Conservation (phyloP, 1,284 basidiomycete species). For the Peniophora sp. region DNA sequence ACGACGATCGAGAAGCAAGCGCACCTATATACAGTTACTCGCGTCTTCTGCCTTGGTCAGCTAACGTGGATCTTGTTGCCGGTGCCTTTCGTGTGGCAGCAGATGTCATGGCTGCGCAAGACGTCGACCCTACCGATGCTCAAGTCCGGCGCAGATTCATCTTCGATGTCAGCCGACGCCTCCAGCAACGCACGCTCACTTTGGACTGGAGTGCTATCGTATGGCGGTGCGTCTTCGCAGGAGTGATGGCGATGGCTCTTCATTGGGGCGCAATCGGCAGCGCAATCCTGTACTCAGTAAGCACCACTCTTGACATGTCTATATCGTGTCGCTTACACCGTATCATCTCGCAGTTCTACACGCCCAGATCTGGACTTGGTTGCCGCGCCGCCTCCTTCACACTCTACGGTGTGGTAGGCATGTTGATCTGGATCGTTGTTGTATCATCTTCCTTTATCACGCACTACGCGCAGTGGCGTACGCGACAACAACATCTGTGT, state of each 20-base stretch:
- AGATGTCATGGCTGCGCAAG: neutral
- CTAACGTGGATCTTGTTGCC: neutral
- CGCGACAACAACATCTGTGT: no score
- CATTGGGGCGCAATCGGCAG: neutral
- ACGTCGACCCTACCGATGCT: no score
- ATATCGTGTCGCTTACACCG: neutral
- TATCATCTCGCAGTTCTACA: neutral
- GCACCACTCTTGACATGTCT: no score
- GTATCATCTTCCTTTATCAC: neutral
- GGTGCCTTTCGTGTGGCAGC: neutral
- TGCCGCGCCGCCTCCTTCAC: neutral
- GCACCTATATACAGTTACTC: neutral
- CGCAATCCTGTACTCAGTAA: neutral
- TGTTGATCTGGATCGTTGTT: neutral
- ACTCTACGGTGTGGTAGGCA: neutral
- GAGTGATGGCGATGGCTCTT: neutral
- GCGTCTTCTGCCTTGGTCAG: neutral
- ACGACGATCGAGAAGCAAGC: neutral
- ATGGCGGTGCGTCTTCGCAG: no score
- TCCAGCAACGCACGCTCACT: neutral
- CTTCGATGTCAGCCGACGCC: neutral
- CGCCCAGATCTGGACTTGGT: neutral
- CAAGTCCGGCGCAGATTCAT: no score
- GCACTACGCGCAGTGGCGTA: neutral
- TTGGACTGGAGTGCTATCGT: no score